Evolutionary conservation across 1,284 basidiomycete species (phyloP).

Genomic region (Puccinia hordei): DNA sequence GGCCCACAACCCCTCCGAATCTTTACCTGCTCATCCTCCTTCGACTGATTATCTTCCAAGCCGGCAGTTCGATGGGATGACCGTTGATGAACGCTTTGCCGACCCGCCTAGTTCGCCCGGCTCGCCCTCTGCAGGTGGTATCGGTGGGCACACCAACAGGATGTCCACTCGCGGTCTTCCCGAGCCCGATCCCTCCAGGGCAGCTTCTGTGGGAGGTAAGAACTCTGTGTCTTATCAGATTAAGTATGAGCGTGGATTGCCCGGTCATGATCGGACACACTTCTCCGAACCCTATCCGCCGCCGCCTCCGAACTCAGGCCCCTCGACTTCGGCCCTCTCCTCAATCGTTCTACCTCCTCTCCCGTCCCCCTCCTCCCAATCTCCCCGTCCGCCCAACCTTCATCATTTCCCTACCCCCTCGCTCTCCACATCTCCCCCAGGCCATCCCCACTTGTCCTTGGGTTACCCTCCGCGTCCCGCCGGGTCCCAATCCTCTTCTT

Average conservation of each 20-base stretch:
- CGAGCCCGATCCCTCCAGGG: not conserved
- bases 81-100: constrained; percentile 49
- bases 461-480: not conserved
- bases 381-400: not conserved
- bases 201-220: not conserved
- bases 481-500: not conserved
- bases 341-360: not conserved
- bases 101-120: constrained; percentile 45
- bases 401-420: constrained; percentile 2
- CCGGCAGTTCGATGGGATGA: constrained; percentile 8
- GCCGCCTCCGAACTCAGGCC: not conserved
- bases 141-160: too few relatives aligned
- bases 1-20: not conserved
- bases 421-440: not conserved
- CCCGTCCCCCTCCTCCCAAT: not conserved
- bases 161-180: not conserved
- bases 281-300: constrained; percentile 4
- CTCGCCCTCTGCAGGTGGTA: constrained; percentile 11
- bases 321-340: not conserved
- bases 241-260: constrained; percentile 4
- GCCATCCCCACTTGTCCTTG: not conserved
- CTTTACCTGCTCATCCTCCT: not conserved
- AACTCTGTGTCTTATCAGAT: constrained; percentile 8
- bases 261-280: constrained; percentile 11
- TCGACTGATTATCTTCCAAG: not conserved